A percentile compares a stretch with the other conserved stretches of the same genome.
These are phyloP conservation scores for Emmonsiellopsis sp. DNA, from an alignment of 2,329 filamentous ascomycete species.

Conservation along the genomic window DNA sequence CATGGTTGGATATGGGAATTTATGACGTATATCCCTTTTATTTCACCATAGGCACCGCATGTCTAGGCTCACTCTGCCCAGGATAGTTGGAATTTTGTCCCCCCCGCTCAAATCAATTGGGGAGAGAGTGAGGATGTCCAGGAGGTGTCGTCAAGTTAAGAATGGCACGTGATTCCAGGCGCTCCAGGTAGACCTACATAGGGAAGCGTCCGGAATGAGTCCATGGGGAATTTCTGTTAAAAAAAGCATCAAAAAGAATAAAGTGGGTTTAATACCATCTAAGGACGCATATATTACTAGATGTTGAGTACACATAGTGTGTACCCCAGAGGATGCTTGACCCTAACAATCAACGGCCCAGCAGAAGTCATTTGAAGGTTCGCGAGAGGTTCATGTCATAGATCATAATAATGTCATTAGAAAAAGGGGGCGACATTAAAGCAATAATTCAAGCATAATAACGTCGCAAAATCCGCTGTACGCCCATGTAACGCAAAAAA, in stretches of 20 bases:
- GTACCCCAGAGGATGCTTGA: background rate
- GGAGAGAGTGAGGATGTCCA: background rate
- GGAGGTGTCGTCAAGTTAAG: background rate
- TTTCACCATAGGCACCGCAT: background rate
- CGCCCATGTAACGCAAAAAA: background rate
- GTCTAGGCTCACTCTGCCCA: background rate
- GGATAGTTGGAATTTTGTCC: background rate
- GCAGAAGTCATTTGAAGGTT: no score
- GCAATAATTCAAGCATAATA: no score
- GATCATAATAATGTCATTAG: background rate
- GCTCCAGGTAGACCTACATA: background rate
- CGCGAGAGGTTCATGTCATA: background rate
- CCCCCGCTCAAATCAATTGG: background rate
- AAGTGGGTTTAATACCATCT: background rate
- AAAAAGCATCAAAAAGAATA: background rate
- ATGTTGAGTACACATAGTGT: background rate
- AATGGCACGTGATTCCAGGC: background rate
- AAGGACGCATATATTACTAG: background rate
- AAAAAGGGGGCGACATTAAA: background rate
- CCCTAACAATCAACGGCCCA: background rate
- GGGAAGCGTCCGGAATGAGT: background rate
- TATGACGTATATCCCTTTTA: background rate
- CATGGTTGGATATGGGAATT: constrained; percentile 1
- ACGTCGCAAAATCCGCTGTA: no score
- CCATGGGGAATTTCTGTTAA: background rate